These are phyloP conservation scores for Ilyonectria robusta DNA, from an alignment of 2,329 filamentous ascomycete species.

Conservation along the genomic window DNA sequence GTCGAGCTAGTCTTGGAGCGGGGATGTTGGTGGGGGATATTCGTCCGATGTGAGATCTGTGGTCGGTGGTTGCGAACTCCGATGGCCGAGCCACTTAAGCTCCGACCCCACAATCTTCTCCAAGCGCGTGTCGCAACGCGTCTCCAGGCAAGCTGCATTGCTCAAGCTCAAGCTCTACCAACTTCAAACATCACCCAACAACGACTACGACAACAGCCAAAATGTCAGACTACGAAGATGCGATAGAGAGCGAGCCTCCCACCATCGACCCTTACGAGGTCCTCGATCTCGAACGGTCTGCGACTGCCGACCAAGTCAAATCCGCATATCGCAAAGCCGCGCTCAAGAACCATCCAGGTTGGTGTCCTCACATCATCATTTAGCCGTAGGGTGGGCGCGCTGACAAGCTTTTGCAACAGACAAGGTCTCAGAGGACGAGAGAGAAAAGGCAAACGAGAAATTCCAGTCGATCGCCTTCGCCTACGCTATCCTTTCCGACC, in stretches of 20 bases:
- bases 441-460: conserved; percentile 79
- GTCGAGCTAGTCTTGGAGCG: not conserved
- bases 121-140: conserved; percentile 43
- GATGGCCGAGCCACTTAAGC: conserved; percentile 46
- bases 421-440: conserved; percentile 79
- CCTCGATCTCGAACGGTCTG: conserved; percentile 78
- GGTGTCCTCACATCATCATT: conserved; percentile 34
- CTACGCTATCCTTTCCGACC: conserved; percentile 91
- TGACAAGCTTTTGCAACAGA: conserved; percentile 64
- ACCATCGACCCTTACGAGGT: conserved; percentile 83
- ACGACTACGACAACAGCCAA: conserved; percentile 36
- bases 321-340: conserved; percentile 92
- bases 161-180: not conserved
- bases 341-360: conserved; percentile 88
- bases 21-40: not conserved
- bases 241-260: conserved; percentile 71
- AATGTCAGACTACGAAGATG: conserved; percentile 68
- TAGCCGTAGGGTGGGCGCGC: conserved; percentile 11
- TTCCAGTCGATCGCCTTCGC: conserved; percentile 96
- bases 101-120: conserved; percentile 34
- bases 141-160: conserved; percentile 18
- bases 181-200: conserved; percentile 24
- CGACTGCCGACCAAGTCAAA: conserved; percentile 86
- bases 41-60: not conserved
- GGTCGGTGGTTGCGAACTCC: conserved; percentile 38